Conservation (phyloP, 257 asterid genomes). For the Solanum etuberosum region DNA sequence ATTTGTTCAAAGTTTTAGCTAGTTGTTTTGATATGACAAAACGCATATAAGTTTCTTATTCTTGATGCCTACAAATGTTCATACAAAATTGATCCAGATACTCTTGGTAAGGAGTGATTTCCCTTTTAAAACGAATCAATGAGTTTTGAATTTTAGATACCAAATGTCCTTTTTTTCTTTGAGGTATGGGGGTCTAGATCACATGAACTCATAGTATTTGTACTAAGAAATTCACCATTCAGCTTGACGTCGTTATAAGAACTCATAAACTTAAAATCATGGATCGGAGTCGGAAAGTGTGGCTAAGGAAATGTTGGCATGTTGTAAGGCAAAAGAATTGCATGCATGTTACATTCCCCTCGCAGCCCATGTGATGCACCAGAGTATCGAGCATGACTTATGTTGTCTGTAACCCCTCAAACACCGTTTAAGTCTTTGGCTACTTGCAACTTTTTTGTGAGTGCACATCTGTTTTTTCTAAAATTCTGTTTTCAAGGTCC, state of each 20-base stretch:
- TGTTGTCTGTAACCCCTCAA: slow-evolving; percentile 46
- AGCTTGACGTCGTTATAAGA: background rate
- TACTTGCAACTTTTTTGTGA: slow-evolving; percentile 37
- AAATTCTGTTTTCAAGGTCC: slow-evolving; percentile 33
- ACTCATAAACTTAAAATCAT: background rate
- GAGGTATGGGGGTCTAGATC: background rate
- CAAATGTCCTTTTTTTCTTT: background rate
- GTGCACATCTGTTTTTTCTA: slow-evolving; percentile 12
- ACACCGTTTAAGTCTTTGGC: slow-evolving; percentile 20
- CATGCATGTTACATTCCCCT: slow-evolving; percentile 29
- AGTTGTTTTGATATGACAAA: slow-evolving; percentile 35
- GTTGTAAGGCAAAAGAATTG: slow-evolving; percentile 23
- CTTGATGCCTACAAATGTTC: background rate
- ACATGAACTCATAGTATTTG: background rate
- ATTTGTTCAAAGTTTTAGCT: background rate
- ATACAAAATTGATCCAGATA: background rate
- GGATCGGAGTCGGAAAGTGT: background rate
- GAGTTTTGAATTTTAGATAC: no score
- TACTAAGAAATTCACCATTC: background rate
- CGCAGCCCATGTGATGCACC: slow-evolving; percentile 69
- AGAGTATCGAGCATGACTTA: slow-evolving; percentile 37
- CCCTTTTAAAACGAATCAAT: background rate
- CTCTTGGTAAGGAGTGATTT: background rate
- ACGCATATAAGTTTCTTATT: slow-evolving; percentile 6
- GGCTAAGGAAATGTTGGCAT: slow-evolving; percentile 38